phyloP scores from a whole-genome alignment of 2,329 filamentous ascomycete species.

The Pseudocercospora pini-densiflorae region DNA sequence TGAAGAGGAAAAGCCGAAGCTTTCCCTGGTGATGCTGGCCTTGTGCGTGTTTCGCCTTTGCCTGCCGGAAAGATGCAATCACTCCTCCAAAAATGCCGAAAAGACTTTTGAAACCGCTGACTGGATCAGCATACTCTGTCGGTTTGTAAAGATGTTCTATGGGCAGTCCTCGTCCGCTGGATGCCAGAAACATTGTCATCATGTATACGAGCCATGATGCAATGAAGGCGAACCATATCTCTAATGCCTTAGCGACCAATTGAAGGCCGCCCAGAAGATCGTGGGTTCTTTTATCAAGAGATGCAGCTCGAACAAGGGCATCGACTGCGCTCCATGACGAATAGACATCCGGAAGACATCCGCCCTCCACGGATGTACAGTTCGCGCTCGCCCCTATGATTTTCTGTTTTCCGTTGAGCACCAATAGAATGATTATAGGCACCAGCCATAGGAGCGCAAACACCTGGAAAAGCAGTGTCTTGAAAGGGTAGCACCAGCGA shows the following conservation, averaged over 20 bases:
- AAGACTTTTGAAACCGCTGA: background rate
- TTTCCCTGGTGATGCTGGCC: background rate
- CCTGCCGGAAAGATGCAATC: background rate
- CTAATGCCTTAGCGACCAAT: constrained; percentile 34
- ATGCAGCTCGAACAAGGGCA: constrained; percentile 1
- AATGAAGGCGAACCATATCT: constrained; percentile 37
- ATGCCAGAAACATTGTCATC: constrained; percentile 30
- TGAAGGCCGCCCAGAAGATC: constrained; percentile 32
- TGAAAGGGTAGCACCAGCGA: background rate
- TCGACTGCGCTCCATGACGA: background rate
- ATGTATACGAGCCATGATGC: constrained; percentile 32
- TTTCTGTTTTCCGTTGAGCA: constrained; percentile 34
- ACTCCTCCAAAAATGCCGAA: background rate
- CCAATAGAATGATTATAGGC: constrained; percentile 35
- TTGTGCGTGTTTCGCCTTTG: background rate
- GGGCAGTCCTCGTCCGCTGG: constrained; percentile 28
- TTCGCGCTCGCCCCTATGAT: constrained; percentile 36
- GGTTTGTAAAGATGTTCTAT: constrained; percentile 23
- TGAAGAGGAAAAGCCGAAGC: background rate
- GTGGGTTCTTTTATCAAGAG: constrained; percentile 1
- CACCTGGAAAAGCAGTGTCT: constrained; percentile 26
- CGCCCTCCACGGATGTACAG: background rate
- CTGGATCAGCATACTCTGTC: constrained; percentile 2
- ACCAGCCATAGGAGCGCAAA: constrained; percentile 36
- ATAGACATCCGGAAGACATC: constrained; percentile 1